These are phyloP conservation scores for Leccinum pellstonianum DNA, from an alignment of 768 basidiomycete species.

Conservation along the genomic window DNA sequence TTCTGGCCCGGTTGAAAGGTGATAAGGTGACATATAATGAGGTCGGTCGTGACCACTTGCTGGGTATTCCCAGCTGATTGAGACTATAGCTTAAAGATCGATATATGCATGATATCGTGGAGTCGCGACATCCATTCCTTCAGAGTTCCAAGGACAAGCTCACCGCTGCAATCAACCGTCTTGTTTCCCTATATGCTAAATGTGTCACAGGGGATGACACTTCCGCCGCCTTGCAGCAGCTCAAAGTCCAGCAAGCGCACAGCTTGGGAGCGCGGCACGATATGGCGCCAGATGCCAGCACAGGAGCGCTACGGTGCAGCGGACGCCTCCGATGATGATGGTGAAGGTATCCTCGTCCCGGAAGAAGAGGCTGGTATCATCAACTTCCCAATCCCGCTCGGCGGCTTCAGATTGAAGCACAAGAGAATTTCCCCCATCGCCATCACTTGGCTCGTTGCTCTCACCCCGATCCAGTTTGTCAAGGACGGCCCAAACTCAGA, in stretches of 20 bases:
- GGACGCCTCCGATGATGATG: slow-evolving; percentile 33
- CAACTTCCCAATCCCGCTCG: slow-evolving; percentile 61
- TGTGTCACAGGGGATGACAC: slow-evolving; percentile 79
- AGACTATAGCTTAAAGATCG: slow-evolving; percentile 45
- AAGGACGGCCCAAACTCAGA: slow-evolving; percentile 45
- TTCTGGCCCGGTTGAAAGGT: too few species aligned
- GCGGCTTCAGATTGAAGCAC: slow-evolving; percentile 61
- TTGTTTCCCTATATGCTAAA: slow-evolving; percentile 77
- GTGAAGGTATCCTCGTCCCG: slow-evolving; percentile 45
- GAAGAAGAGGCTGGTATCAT: slow-evolving; percentile 38
- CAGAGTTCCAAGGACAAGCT: slow-evolving; percentile 60
- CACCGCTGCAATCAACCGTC: slow-evolving; percentile 51
- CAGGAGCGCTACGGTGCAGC: slow-evolving; percentile 62
- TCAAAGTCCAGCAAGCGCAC: slow-evolving; percentile 70
- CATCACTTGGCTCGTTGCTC: slow-evolving; percentile 52
- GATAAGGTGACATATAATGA: too few species aligned
- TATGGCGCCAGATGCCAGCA: slow-evolving; percentile 95
- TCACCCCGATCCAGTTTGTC: slow-evolving; percentile 42
- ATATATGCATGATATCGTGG: too few species aligned
- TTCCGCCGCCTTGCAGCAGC: slow-evolving; percentile 70
- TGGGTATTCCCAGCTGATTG: not conserved
- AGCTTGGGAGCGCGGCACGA: slow-evolving; percentile 96
- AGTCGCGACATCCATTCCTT: slow-evolving; percentile 55
- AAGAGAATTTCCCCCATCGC: slow-evolving; percentile 63
- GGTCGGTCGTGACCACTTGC: too few species aligned